Base-by-base conservation (phyloP, 129 eudicot species). In the Centrapalus pauciflorus region DNA sequence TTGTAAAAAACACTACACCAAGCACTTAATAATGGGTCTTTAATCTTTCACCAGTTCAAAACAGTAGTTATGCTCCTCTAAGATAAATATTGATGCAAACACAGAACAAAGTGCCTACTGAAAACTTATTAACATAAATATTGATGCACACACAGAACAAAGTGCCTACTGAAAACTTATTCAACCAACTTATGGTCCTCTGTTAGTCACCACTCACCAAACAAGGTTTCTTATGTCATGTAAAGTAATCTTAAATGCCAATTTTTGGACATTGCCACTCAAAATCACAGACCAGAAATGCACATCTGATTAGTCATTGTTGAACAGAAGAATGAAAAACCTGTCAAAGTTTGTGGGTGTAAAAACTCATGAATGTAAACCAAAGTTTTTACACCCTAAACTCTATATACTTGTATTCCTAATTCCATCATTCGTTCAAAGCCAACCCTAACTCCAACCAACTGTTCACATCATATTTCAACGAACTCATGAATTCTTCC, bases 401-500 rank as follows among this genome's bases (percentile, higher is more conserved):
- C 20, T 28, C n/a, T n/a, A n/a, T n/a, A n/a, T n/a, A 5, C 34
- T 20, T 64, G 29, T 55, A 59, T 29, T 64, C 66, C 46, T 64
- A 29, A 23, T 25, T 28, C 71, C 66, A 34, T 64, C 38, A 23
- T 25, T 28, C 71, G 30, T 60, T 30, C 35, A 55, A 52, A 27
- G 12, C 66, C 73, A 71, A 17, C 81, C 81, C 69, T 71, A 64
- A 70, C 27, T 74, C 52, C 27, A 46, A 65, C 61, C 24, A 74
- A 28, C 0, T 64, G 17, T 26, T 51, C 63, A 50, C 64, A 50
- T 23, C 7, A 62, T 16, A n/a, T 7, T 55, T 52, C 61, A 64
- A 24, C 26, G 8, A 43, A 61, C 4, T 40, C 26, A 32, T 13
- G 9, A 46, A 35, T 33, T 33, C 19, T 30, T 28, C 7, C 61